Base-by-base conservation (phyloP, 805 yeast genomes). In the Yamadazyma takamatsuzukensis region DNA sequence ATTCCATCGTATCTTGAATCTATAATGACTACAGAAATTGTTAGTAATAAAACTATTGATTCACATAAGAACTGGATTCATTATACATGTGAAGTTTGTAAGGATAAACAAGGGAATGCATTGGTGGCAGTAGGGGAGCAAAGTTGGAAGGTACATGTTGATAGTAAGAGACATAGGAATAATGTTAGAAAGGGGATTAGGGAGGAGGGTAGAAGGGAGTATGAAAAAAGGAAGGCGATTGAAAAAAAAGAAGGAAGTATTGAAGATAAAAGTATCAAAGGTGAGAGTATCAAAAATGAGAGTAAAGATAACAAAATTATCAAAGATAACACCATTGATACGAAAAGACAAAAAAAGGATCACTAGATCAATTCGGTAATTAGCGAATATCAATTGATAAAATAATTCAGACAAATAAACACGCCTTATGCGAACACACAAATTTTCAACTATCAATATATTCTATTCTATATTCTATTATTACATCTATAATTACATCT, bases 81-180 rank as follows among this genome's bases (percentile, higher is more conserved):
- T 41, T 73, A 62, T 46, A 57, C 57, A 13, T 90, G 98, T 53
- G 72, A 74, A 1, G 54, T 68, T 1, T 90, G 98, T 52, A 57
- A 54, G 5, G 80, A 77, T 42, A 61, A 65, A 21, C 64, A 68
- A 4, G 77, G 78, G 1, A 67, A 76, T 3, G 68, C 74, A 1
- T 53, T 82, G 10, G 68, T 87, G 0, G 72, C 83, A 1, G 77
- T 93, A 6, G 97, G 97, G 0, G 78, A 74, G 30, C 73, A 75
- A 1, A 81, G 72, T 31, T 86, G 85, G 80, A 54, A 74, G 5
- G 68, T 73, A 4, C 98, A 90, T 56, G 37, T 78, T 29, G 59
- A 61, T 13, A 79, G 95, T 37, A 68, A 79, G 39, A 70, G 83
- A 36, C 98, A 89, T 49, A 73, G 68, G 41, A 62, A 69, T n/a